phyloP scores from a whole-genome alignment of 352 stramenopile genomes.

The Globisporangium viniferum region DNA sequence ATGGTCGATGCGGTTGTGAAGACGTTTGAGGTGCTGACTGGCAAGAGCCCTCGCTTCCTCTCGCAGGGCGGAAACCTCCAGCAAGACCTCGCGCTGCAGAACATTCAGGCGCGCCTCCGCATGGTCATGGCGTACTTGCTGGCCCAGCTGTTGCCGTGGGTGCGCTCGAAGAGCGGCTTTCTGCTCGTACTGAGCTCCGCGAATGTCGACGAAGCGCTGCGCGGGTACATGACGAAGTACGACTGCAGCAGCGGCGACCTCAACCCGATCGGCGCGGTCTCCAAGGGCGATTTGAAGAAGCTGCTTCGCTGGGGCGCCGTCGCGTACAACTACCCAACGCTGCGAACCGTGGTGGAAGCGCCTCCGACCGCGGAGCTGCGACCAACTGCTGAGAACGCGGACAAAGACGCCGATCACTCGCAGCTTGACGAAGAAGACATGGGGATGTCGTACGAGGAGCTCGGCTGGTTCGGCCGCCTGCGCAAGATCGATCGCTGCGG shows the following conservation, averaged over 20 bases:
- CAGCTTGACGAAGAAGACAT: slow-evolving; percentile 99
- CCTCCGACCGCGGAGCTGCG: slow-evolving; percentile 95
- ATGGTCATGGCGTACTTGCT: slow-evolving; percentile 99
- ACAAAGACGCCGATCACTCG: slow-evolving; percentile 80
- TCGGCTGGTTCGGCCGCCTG: slow-evolving; percentile 94
- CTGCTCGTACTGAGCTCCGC: slow-evolving; percentile 96
- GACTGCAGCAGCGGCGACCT: slow-evolving; percentile 98
- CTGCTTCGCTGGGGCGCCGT: slow-evolving; percentile 91
- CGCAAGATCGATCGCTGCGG: slow-evolving; percentile 96
- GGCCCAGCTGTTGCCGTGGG: slow-evolving; percentile 96
- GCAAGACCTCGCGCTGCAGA: slow-evolving; percentile 97
- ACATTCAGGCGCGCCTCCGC: slow-evolving; percentile 96
- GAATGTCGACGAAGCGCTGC: slow-evolving; percentile 98
- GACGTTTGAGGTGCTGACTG: slow-evolving; percentile 75
- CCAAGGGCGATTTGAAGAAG: slow-evolving; percentile 95
- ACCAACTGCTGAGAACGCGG: slow-evolving; percentile 78
- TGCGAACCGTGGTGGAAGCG: slow-evolving; percentile 92
- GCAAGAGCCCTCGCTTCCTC: slow-evolving; percentile 89
- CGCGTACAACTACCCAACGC: slow-evolving; percentile 88
- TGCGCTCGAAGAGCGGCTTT: slow-evolving; percentile 91
- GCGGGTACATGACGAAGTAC: slow-evolving; percentile 99
- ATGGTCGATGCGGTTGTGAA: slow-evolving; percentile 89
- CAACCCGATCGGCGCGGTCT: slow-evolving; percentile 98
- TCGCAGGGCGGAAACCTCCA: slow-evolving; percentile 88
- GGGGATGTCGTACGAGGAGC: slow-evolving; percentile 99